phyloP scores from a whole-genome alignment of 1,284 basidiomycete species.

The Termitomyces sp. region DNA sequence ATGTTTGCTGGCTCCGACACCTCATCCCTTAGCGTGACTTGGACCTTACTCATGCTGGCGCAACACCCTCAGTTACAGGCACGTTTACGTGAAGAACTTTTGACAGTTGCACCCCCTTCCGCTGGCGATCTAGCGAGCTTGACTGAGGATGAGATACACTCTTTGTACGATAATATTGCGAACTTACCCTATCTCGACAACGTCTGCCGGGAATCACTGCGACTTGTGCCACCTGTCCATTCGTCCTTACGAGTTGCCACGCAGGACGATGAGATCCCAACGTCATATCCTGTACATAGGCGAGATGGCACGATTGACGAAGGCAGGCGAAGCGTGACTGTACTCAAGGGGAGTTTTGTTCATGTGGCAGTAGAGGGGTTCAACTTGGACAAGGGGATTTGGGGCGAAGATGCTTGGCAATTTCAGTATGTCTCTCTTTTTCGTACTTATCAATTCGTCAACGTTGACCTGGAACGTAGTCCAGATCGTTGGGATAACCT shows the following conservation, averaged over 20 bases:
- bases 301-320: conserved; percentile 44
- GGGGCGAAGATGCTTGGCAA: conserved; percentile 73
- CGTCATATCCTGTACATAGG: conserved; percentile 56
- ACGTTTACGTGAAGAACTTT: conserved; percentile 59
- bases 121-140: conserved; percentile 34
- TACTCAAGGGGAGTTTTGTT: conserved; percentile 66
- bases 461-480: conserved; percentile 23
- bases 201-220: conserved; percentile 67
- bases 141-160: conserved; percentile 54
- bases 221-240: conserved; percentile 76
- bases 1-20: conserved; percentile 87
- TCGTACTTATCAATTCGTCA: background rate
- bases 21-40: conserved; percentile 71
- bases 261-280: conserved; percentile 70
- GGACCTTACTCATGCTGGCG: conserved; percentile 71
- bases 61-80: conserved; percentile 57
- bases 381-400: conserved; percentile 67
- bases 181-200: conserved; percentile 73
- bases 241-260: conserved; percentile 73
- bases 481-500: conserved; percentile 76
- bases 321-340: conserved; percentile 39
- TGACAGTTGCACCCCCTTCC: conserved; percentile 35
- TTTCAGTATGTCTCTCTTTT: conserved; percentile 54
- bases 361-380: conserved; percentile 75
- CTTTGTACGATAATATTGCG: conserved; percentile 53